Base-by-base conservation (phyloP, 805 yeast species). In the Lipomyces starkeyi region DNA sequence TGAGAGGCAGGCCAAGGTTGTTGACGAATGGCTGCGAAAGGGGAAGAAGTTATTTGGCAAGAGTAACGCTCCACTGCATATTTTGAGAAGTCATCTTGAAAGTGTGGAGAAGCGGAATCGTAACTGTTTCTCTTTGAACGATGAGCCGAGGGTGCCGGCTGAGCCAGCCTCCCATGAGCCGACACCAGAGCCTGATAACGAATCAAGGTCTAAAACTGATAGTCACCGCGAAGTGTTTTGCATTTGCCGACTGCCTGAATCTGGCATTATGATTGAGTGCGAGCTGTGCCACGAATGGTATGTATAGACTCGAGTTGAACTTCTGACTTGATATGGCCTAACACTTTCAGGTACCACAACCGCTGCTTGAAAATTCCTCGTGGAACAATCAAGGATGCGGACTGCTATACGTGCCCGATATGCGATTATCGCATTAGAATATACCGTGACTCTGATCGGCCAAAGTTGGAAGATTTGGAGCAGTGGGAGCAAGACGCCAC, bases 201-300 rank as follows among this genome's bases (percentile, higher is more conserved):
- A 22, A 34, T 22, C 63, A 8, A 62, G 32, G 72, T 25, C 14
- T 25, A 13, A 53, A 17, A 53, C 8, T 53, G 56, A 53, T 25
- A 29, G 14, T 17, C 56, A 25, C 17, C 29, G 56, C 11, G 56
- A 53, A 53, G 29, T 80, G 4, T 86, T 82, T 74, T 83, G 85
- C 11, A 74, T 79, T 59, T 82, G 83, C 62, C 81, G 84, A 22
- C 69, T 75, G 34, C 76, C 91, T 63, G 97, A 92, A 78, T 95
- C 90, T 74, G 97, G 97, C 0, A 87, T 89, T 75, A 91, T 97
- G 37, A 88, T 93, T 60, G 97, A 92, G 77, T 93, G 98, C 81
- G 97, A 92, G 73, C 83, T 83, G 67, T 93, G 98, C 78, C 87
- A 91, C 13, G 97, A 88, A 9, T 93, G 97, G 97, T 97, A 91